Conservation (phyloP, 2,329 filamentous ascomycete genomes). For the Ophiocordyceps camponoti-floridani region DNA sequence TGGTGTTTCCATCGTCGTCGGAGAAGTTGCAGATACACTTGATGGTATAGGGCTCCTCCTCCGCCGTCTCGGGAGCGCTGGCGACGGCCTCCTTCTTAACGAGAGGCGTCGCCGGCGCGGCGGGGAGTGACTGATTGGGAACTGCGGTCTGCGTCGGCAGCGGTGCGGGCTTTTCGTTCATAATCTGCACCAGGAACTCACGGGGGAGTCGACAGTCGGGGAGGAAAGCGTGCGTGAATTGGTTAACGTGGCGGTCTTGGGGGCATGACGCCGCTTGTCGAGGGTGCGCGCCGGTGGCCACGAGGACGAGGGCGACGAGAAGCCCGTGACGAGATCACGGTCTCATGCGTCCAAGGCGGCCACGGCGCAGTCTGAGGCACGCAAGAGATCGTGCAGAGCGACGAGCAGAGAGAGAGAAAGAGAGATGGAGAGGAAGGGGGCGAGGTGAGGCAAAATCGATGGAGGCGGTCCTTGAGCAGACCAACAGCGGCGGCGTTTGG, state of each 20-base stretch:
- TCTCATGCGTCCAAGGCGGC: conserved; percentile 6
- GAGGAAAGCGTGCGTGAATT: conserved; percentile 17
- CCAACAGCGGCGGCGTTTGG: background rate
- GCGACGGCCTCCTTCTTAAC: conserved; percentile 22
- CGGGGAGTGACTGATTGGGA: conserved; percentile 32
- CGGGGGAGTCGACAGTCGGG: conserved; percentile 15
- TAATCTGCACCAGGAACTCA: conserved; percentile 34
- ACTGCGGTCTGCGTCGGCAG: conserved; percentile 36
- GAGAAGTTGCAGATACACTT: conserved; percentile 91
- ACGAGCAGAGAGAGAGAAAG: background rate
- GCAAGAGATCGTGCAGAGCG: background rate
- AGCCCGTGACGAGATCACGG: conserved; percentile 2
- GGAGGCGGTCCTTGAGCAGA: conserved; percentile 1
- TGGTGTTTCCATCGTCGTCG: conserved; percentile 94
- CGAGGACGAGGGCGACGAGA: conserved; percentile 6
- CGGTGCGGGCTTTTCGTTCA: conserved; percentile 39
- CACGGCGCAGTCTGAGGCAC: conserved; percentile 1
- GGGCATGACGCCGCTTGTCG: conserved; percentile 39
- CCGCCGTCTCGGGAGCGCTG: conserved; percentile 30
- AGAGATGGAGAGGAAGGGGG: background rate
- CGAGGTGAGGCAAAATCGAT: background rate
- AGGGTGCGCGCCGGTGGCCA: conserved; percentile 19
- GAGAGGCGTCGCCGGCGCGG: conserved; percentile 12
- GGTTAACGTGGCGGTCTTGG: conserved; percentile 33
- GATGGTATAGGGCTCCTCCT: conserved; percentile 81